These are phyloP conservation scores for Rubia tinctorum DNA, from an alignment of 305 asterid genomes.

Conservation along the genomic window DNA sequence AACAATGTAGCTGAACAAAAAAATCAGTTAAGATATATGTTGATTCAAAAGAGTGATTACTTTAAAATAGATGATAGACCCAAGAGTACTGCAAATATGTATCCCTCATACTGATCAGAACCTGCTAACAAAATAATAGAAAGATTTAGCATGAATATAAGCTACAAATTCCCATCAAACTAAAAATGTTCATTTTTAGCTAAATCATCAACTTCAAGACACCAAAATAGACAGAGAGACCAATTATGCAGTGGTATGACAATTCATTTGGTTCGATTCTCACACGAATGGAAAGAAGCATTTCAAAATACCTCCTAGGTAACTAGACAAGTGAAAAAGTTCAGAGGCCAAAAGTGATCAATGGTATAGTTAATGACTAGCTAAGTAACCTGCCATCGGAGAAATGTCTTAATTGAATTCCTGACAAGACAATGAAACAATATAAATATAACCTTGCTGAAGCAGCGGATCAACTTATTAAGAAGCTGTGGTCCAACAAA, in stretches of 20 bases:
- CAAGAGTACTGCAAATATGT: constrained; percentile 89
- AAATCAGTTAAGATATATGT: not conserved
- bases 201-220: not conserved
- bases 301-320: not conserved
- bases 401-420: too few relatives aligned
- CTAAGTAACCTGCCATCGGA: not conserved
- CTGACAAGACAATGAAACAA: too few relatives aligned
- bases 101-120: constrained; percentile 60
- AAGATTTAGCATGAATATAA: not conserved
- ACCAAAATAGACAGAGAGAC: not conserved
- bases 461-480: too few relatives aligned
- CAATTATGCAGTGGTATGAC: not conserved
- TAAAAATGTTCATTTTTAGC: not conserved
- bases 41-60: constrained; percentile 42
- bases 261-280: not conserved
- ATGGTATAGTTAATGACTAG: not conserved
- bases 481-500: too few relatives aligned
- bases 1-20: constrained; percentile 9
- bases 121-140: constrained; percentile 46
- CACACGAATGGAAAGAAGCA: not conserved
- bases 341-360: not conserved
- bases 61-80: constrained; percentile 82
- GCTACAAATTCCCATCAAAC: not conserved
- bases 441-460: too few relatives aligned
- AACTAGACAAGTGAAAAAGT: not conserved